Evolutionary conservation across 1,284 basidiomycete genomes (phyloP).

Genomic region (Sporisorium iseilematis-ciliati): DNA sequence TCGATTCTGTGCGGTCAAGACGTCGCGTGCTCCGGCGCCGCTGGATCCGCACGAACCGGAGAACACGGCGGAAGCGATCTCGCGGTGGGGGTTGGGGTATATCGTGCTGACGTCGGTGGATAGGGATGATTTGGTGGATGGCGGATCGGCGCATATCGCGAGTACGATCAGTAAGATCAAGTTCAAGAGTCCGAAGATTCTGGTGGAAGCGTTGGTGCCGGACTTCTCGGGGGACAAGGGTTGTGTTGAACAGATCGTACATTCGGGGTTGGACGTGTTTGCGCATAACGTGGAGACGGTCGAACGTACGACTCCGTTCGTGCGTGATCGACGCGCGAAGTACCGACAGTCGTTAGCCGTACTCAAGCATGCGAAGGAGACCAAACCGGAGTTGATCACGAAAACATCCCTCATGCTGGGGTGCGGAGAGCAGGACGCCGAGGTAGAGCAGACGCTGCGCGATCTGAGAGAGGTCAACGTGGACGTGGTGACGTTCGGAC

Average conservation of each 20-base stretch:
- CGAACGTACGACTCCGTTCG: conserved; percentile 91
- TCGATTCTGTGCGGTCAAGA: conserved; percentile 97
- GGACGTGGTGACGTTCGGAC: conserved; percentile 98
- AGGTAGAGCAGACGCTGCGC: conserved; percentile 84
- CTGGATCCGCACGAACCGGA: conserved; percentile 97
- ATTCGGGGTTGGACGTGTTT: conserved; percentile 94
- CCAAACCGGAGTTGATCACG: conserved; percentile 84
- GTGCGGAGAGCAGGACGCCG: conserved; percentile 88
- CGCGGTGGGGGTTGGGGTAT: conserved; percentile 97
- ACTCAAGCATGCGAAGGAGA: conserved; percentile 75
- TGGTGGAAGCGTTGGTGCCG: conserved; percentile 95
- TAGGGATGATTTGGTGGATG: conserved; percentile 92
- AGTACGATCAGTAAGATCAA: conserved; percentile 95
- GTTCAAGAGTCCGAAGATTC: conserved; percentile 89
- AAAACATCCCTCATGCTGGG: conserved; percentile 99
- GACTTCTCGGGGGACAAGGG: conserved; percentile 87
- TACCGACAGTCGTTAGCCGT: conserved; percentile 91
- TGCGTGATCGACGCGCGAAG: conserved; percentile 92
- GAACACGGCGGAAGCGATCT: conserved; percentile 97
- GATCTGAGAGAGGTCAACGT: conserved; percentile 89
- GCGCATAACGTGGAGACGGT: conserved; percentile 98
- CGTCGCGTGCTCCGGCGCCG: conserved; percentile 86
- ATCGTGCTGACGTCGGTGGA: conserved; percentile 98
- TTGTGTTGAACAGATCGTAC: conserved; percentile 84
- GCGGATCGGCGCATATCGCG: conserved; percentile 92